A percentile compares a stretch with the other conserved stretches of the same genome.
Evolutionary conservation across 2,329 filamentous ascomycete genomes (phyloP).

Genomic region (Aspergillus melleus): DNA sequence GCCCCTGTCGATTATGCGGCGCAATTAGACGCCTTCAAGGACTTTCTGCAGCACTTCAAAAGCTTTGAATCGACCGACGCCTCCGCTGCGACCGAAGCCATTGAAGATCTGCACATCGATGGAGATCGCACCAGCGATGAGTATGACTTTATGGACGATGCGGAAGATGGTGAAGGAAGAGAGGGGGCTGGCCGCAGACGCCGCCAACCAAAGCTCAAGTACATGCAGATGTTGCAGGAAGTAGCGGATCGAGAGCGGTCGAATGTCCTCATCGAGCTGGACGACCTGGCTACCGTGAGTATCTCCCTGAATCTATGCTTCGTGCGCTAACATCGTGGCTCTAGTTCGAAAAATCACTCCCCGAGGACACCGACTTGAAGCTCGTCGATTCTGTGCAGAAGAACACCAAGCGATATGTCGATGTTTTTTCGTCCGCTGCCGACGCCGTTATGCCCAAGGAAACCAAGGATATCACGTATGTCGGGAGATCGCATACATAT

Average conservation of each 20-base stretch:
- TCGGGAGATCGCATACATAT: conserved; percentile 2
- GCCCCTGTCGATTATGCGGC: conserved; percentile 82
- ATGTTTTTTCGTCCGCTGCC: conserved; percentile 83
- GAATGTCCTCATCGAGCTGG: conserved; percentile 82
- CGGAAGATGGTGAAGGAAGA: conserved; percentile 56
- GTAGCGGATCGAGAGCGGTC: conserved; percentile 76
- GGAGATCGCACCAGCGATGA: conserved; percentile 86
- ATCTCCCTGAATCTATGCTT: neutral
- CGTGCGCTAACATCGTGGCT: neutral
- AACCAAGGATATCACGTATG: conserved; percentile 73
- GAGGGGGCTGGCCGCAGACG: conserved; percentile 51
- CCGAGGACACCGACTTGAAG: conserved; percentile 66
- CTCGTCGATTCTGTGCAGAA: conserved; percentile 77
- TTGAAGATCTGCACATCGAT: conserved; percentile 81
- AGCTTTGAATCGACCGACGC: conserved; percentile 63
- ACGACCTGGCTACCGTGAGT: conserved; percentile 74
- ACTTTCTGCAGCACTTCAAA: conserved; percentile 88
- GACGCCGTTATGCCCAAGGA: conserved; percentile 83
- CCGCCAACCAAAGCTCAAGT: conserved; percentile 72
- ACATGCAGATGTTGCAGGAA: conserved; percentile 82
- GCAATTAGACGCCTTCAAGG: conserved; percentile 78
- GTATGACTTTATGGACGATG: conserved; percentile 88
- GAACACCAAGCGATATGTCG: conserved; percentile 94
- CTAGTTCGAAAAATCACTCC: conserved; percentile 73
- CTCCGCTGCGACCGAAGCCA: conserved; percentile 71